Evolutionary conservation across 2,329 filamentous ascomycete species (phyloP).

Genomic region (Cladosporium sp.): DNA sequence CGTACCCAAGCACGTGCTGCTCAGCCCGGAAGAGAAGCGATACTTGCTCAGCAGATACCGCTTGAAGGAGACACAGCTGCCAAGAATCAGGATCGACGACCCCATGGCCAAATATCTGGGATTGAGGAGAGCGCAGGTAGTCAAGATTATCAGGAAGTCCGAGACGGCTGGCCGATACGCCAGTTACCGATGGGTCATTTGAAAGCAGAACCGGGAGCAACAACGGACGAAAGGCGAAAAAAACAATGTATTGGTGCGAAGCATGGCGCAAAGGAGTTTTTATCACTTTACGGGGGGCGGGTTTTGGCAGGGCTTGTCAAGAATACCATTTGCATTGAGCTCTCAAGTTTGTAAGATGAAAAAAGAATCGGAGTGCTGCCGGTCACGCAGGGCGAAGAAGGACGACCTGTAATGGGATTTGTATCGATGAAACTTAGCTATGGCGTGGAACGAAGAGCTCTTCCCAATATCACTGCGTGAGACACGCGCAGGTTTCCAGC

Average conservation of each 20-base stretch:
- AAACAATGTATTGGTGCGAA: slow-evolving; percentile 17
- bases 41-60: slow-evolving; percentile 85
- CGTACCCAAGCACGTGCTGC: slow-evolving; percentile 87
- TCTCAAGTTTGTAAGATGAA: slow-evolving; percentile 16
- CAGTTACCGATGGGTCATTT: slow-evolving; percentile 75
- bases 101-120: slow-evolving; percentile 92
- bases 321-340: slow-evolving; percentile 6
- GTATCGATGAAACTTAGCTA: slow-evolving; percentile 1
- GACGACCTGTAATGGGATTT: neutral
- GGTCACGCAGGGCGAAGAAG: neutral
- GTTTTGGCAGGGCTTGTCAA: slow-evolving; percentile 5
- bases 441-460: neutral
- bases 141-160: slow-evolving; percentile 95
- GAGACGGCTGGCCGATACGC: slow-evolving; percentile 97
- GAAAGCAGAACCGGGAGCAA: slow-evolving; percentile 19
- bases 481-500: neutral
- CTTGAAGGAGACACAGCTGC: slow-evolving; percentile 95
- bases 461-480: neutral
- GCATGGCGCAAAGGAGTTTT: slow-evolving; percentile 21
- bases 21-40: slow-evolving; percentile 86
- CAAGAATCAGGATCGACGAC: slow-evolving; percentile 85
- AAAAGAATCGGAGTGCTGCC: neutral
- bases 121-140: slow-evolving; percentile 85
- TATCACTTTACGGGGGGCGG: slow-evolving; percentile 5
- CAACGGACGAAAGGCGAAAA: neutral